Evolutionary conservation across 225 moss, liverwort and hornwort genomes (phyloP).

Genomic region (Climacium dendroides): DNA sequence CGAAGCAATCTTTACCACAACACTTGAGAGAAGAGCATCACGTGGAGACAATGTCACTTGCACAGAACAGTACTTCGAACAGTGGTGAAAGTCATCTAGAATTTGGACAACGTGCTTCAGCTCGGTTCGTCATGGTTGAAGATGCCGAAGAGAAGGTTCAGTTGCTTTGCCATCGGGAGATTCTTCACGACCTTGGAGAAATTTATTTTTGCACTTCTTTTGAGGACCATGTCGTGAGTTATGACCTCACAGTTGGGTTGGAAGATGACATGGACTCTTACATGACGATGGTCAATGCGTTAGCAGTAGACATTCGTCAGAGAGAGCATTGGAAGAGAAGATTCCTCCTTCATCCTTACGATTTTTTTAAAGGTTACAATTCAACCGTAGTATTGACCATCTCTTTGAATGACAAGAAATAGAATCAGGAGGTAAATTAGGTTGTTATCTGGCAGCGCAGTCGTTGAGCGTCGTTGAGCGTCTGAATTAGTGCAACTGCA

Average conservation of each 20-base stretch:
- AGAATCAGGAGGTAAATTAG: neutral
- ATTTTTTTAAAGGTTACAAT: neutral
- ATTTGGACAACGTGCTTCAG: rapidly evolving
- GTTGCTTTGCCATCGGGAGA: neutral
- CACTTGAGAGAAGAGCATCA: neutral
- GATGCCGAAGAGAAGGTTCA: neutral
- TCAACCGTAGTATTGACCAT: rapidly evolving
- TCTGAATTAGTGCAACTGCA: neutral
- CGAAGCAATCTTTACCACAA: neutral
- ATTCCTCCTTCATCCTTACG: neutral
- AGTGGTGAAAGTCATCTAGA: rapidly evolving
- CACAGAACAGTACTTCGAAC: neutral
- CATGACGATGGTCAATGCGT: neutral
- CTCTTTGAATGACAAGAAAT: neutral
- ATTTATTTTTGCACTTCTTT: neutral
- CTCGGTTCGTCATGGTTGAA: neutral
- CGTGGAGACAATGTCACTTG: neutral
- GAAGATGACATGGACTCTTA: neutral
- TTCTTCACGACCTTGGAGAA: neutral
- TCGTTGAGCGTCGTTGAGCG: neutral
- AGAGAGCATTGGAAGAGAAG: neutral
- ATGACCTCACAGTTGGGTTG: neutral
- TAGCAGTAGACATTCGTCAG: neutral
- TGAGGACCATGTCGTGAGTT: neutral
- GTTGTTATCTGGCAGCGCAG: neutral